Evolutionary conservation across 1,139 yeast genomes (phyloP).

Genomic region (Candida mesenterica): DNA sequence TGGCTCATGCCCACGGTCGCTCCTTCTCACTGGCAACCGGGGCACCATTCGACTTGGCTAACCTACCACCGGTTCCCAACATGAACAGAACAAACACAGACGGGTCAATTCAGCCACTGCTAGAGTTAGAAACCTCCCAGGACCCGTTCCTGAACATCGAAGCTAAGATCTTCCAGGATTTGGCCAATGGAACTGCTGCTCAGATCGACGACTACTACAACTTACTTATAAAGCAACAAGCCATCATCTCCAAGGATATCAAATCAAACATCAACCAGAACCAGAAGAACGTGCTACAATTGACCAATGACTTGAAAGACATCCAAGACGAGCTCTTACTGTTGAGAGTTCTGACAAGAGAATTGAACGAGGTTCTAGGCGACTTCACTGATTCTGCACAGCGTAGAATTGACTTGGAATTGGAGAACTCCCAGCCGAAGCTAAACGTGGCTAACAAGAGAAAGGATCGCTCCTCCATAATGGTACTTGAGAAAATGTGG

Average conservation of each 20-base stretch:
- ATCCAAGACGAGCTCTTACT: slow-evolving; percentile 65
- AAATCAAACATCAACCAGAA: slow-evolving; percentile 67
- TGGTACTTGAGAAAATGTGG: slow-evolving; percentile 80
- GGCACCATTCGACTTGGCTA: slow-evolving; percentile 24
- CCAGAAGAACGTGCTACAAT: slow-evolving; percentile 67
- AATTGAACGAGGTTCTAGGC: slow-evolving; percentile 59
- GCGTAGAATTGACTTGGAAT: slow-evolving; percentile 49
- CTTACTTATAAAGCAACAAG: slow-evolving; percentile 51
- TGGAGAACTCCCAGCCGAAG: slow-evolving; percentile 8
- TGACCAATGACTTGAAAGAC: slow-evolving; percentile 61
- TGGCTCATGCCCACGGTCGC: slow-evolving; percentile 34
- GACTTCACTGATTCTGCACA: slow-evolving; percentile 73
- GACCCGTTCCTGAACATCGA: slow-evolving; percentile 34
- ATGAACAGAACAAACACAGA: slow-evolving; percentile 18
- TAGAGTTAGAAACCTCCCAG: slow-evolving; percentile 10
- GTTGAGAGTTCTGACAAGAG: slow-evolving; percentile 60
- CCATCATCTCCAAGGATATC: slow-evolving; percentile 59
- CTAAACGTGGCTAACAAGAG: slow-evolving; percentile 16
- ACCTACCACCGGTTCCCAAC: slow-evolving; percentile 43
- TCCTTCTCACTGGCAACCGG: slow-evolving; percentile 21
- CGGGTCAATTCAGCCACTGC: slow-evolving; percentile 7
- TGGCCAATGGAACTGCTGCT: slow-evolving; percentile 66
- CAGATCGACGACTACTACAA: slow-evolving; percentile 73
- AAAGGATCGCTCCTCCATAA: slow-evolving; percentile 65
- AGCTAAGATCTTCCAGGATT: slow-evolving; percentile 49